phyloP scores from a whole-genome alignment of 179 eudicot genomes.

The Nepenthes alata region DNA sequence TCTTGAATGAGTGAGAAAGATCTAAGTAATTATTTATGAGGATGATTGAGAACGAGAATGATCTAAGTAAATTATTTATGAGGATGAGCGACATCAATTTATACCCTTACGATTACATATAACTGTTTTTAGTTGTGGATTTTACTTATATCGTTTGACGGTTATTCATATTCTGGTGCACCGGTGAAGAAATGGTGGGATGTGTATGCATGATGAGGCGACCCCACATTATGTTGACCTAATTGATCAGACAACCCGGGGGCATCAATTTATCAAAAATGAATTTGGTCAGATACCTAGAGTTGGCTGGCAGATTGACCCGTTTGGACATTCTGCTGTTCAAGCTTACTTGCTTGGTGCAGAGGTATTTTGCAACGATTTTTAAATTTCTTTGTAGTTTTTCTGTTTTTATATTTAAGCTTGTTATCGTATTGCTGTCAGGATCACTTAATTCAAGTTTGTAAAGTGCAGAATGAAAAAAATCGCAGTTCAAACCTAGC shows the following conservation, averaged over 20 bases:
- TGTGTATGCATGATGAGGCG: conserved; percentile 99
- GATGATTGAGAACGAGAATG: too few relatives aligned
- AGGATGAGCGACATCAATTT: background rate
- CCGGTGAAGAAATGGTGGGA: conserved; percentile 72
- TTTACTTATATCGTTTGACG: background rate
- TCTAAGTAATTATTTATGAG: too few relatives aligned
- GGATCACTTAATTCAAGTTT: too few relatives aligned
- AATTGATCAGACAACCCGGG: conserved; percentile 89
- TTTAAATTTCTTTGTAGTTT: background rate
- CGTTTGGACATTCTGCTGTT: conserved; percentile 96
- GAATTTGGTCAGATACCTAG: conserved; percentile 70
- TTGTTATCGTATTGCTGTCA: too few relatives aligned
- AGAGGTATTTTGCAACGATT: conserved; percentile 38
- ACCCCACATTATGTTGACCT: conserved; percentile 81
- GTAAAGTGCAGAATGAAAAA: too few relatives aligned
- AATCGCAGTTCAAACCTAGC: too few relatives aligned
- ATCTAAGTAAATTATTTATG: background rate
- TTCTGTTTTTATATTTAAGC: too few relatives aligned
- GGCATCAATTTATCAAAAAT: conserved; percentile 58
- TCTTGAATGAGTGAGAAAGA: background rate
- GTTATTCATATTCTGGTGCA: background rate
- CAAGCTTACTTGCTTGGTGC: conserved; percentile 98
- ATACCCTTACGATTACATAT: background rate
- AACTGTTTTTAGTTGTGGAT: background rate
- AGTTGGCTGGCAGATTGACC: conserved; percentile 98